Conservation (phyloP, 148 eudicot species). For the Vaccinium darrowii region DNA sequence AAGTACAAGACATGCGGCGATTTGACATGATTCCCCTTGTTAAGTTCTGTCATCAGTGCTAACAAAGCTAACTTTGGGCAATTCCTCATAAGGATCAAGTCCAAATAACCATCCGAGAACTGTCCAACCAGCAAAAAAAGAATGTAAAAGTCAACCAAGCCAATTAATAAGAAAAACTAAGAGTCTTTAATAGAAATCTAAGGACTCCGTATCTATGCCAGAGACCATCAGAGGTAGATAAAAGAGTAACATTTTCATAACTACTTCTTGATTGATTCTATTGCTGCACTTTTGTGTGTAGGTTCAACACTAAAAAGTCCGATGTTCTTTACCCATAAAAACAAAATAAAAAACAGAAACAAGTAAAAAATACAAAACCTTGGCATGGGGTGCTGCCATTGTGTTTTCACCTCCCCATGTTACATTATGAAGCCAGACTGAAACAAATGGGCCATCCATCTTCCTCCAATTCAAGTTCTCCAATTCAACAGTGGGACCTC, state of each 20-base stretch:
- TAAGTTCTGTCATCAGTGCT: slow-evolving; percentile 54
- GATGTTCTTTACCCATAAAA: not conserved
- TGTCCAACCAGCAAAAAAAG: slow-evolving; percentile 36
- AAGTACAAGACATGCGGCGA: slow-evolving; percentile 73
- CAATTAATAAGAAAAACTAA: not conserved
- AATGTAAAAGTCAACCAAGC: slow-evolving; percentile 5
- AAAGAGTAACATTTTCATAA: slow-evolving; percentile 3
- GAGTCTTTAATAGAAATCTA: not conserved
- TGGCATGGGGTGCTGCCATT: slow-evolving; percentile 86
- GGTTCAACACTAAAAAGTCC: not conserved
- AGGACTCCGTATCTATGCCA: not conserved
- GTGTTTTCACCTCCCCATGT: slow-evolving; percentile 89
- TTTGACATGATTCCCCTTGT: slow-evolving; percentile 72
- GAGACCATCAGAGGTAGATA: not conserved
- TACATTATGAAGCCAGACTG: slow-evolving; percentile 93
- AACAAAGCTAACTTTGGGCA: slow-evolving; percentile 68
- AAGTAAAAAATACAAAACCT: slow-evolving; percentile 42
- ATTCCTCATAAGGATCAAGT: slow-evolving; percentile 61
- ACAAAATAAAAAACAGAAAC: not conserved
- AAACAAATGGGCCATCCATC: slow-evolving; percentile 84
- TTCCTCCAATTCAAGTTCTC: slow-evolving; percentile 61
- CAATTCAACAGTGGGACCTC: slow-evolving; percentile 49
- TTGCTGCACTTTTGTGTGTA: not conserved
- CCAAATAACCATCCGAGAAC: slow-evolving; percentile 95
- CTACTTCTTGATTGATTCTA: not conserved